These are phyloP conservation scores for Zygnema circumcarinatum DNA, from an alignment of 139 green algal genomes.

Conservation along the genomic window DNA sequence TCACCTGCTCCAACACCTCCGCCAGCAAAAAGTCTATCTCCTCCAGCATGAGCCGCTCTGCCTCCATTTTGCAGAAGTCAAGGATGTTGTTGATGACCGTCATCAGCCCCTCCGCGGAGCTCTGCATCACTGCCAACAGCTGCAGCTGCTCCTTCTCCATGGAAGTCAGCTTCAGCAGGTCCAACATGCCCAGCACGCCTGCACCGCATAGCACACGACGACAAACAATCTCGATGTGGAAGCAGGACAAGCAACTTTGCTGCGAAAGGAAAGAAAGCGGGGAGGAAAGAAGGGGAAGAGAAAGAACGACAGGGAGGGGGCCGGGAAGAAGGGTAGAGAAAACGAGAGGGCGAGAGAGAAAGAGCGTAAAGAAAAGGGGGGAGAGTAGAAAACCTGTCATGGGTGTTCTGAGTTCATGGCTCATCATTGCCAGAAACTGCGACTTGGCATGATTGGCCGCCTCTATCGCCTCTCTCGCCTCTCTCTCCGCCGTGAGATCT, in stretches of 20 bases:
- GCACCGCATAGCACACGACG: background rate
- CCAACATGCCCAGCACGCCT: conserved; percentile 54
- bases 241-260: background rate
- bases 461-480: conserved; percentile 22
- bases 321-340: no score
- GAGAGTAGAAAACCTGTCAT: no score
- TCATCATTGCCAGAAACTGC: conserved; percentile 60
- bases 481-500: conserved; percentile 38
- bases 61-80: conserved; percentile 70
- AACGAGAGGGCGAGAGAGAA: no score
- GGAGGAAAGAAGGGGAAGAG: no score
- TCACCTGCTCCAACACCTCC: conserved; percentile 19
- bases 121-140: conserved; percentile 64
- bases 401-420: conserved; percentile 53
- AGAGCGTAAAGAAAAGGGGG: no score
- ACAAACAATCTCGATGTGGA: background rate
- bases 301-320: no score
- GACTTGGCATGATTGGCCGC: conserved; percentile 56
- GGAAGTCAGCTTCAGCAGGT: conserved; percentile 41
- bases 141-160: conserved; percentile 47
- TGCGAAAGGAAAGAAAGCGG: no score
- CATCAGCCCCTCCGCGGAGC: conserved; percentile 67
- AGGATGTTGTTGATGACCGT: conserved; percentile 71
- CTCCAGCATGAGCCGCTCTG: conserved; percentile 60
- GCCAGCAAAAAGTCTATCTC: conserved; percentile 34